Percentiles rank a stretch among this genome's conserved stretches.
Conservation (phyloP, 1,284 basidiomycete genomes). For the Rhodotorula sp. region DNA sequence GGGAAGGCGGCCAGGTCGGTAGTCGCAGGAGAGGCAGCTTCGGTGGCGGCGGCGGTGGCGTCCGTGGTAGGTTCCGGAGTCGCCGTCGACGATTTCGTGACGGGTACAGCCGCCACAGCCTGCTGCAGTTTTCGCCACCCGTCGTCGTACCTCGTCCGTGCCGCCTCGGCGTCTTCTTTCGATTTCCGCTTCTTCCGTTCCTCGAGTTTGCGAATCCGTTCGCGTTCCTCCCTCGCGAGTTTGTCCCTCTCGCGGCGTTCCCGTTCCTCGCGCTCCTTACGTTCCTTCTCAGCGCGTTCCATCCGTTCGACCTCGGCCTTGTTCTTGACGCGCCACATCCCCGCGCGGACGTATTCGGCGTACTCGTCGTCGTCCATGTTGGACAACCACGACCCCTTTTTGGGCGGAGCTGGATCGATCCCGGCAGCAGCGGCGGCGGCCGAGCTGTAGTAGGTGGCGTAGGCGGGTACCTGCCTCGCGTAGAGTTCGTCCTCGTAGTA, state of each 20-base stretch:
- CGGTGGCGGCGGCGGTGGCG: neutral
- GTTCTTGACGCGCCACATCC: slow-evolving; percentile 68
- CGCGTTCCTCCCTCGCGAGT: slow-evolving; percentile 56
- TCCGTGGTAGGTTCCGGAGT: neutral
- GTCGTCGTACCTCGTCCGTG: slow-evolving; percentile 23
- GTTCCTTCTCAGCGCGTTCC: slow-evolving; percentile 14
- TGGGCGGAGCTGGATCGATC: neutral
- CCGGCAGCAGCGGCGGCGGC: slow-evolving; percentile 29
- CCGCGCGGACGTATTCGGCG: slow-evolving; percentile 70
- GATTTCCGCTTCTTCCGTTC: slow-evolving; percentile 48
- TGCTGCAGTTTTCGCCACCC: slow-evolving; percentile 29
- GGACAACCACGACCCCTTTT: neutral
- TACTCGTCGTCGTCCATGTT: slow-evolving; percentile 81
- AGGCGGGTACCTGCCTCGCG: slow-evolving; percentile 13
- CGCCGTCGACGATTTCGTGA: neutral
- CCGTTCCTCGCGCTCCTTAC: slow-evolving; percentile 17
- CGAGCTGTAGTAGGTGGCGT: slow-evolving; percentile 22
- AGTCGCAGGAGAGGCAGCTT: neutral
- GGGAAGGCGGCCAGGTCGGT: neutral
- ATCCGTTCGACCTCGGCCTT: slow-evolving; percentile 62
- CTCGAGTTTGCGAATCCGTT: slow-evolving; percentile 57
- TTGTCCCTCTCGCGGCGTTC: slow-evolving; percentile 51
- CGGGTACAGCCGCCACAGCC: slow-evolving; percentile 8
- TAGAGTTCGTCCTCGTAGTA: slow-evolving; percentile 29
- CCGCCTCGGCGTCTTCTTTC: slow-evolving; percentile 15